Evolutionary conservation across 352 stramenopile genomes (phyloP), one percentile per base, ranked within the genome.

Genomic region (Globisporangium nagaii): DNA sequence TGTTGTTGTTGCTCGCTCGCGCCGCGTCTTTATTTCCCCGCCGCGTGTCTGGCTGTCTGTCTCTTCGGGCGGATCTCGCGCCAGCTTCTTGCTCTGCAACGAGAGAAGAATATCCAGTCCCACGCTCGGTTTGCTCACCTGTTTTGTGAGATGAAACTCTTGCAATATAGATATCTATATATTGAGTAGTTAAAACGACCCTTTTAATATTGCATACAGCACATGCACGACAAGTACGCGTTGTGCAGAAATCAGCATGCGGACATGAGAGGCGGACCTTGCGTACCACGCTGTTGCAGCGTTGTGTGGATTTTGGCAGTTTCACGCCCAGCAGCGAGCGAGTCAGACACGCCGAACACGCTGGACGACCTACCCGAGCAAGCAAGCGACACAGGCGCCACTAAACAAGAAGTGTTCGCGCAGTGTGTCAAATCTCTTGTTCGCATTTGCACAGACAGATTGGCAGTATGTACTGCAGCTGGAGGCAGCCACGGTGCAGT

Each of bases 41-140:
- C 4, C 35, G 42, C 42, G n/a, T n/a, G 25, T n/a, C n/a, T n/a
- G n/a, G n/a, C n/a, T 49, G 25, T 49, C 42, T 49, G 42, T 36
- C 42, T 49, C 42, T 49, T 49, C 25, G 42, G 17, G 42, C 34
- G n/a, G n/a, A n/a, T n/a, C n/a, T n/a, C n/a, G n/a, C n/a, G n/a
- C n/a, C n/a, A n/a, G n/a, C n/a, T n/a, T 35, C 42, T 49, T 20
- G n/a, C 42, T 49, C 36, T 42, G 20, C 7, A 34, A 13, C 15
- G 24, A 22, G 42, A 48, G 42, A 48, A 48, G 35, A 19, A 25
- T 32, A 49, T 36, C 42, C 42, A 49, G 42, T 19, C 27, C 10
- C 8, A n/a, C 42, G 13, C 17, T n/a, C 0, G 22, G 2, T 0
- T 25, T 46, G 39, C 11, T 1, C 4, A 0, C 11, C 39, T 45